Evolutionary conservation across 176 grass and related monocot species (phyloP).

Genomic region (Eleusine indica): DNA sequence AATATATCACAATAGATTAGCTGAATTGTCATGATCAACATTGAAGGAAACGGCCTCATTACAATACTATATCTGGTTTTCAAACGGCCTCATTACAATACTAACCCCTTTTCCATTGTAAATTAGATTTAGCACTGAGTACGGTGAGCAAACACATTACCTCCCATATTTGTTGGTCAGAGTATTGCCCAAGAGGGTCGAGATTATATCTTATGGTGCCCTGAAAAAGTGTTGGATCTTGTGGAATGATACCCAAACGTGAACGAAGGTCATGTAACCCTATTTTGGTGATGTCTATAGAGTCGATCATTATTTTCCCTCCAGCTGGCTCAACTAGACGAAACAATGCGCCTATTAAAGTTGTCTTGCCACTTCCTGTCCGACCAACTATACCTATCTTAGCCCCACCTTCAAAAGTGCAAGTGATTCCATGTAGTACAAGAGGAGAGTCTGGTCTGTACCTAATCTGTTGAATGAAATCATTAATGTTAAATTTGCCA

Average conservation of each 20-base stretch:
- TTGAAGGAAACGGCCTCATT: too few species aligned
- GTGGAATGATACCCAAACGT: constrained; percentile 89
- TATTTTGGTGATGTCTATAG: constrained; percentile 62
- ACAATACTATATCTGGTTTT: constrained; percentile 12
- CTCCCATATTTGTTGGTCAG: constrained; percentile 88
- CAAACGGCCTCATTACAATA: too few species aligned
- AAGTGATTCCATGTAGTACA: constrained; percentile 78
- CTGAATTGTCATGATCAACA: too few species aligned
- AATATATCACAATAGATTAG: too few species aligned
- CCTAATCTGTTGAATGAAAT: constrained; percentile 72
- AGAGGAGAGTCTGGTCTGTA: constrained; percentile 75
- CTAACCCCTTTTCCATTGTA: constrained; percentile 5
- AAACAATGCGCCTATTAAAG: constrained; percentile 84
- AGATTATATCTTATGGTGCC: constrained; percentile 91
- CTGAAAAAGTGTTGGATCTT: constrained; percentile 92
- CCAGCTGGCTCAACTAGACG: constrained; percentile 87
- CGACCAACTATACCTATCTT: constrained; percentile 94
- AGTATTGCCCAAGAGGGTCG: constrained; percentile 66
- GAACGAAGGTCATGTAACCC: constrained; percentile 92
- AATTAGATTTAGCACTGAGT: constrained; percentile 8
- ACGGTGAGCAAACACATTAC: constrained; percentile 42
- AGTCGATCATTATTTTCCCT: constrained; percentile 79
- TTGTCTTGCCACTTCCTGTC: constrained; percentile 95
- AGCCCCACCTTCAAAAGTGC: constrained; percentile 74
- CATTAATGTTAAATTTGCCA: constrained; percentile 1